phyloP scores from a whole-genome alignment of 305 asterid species.

The Fraxinus baroniana region DNA sequence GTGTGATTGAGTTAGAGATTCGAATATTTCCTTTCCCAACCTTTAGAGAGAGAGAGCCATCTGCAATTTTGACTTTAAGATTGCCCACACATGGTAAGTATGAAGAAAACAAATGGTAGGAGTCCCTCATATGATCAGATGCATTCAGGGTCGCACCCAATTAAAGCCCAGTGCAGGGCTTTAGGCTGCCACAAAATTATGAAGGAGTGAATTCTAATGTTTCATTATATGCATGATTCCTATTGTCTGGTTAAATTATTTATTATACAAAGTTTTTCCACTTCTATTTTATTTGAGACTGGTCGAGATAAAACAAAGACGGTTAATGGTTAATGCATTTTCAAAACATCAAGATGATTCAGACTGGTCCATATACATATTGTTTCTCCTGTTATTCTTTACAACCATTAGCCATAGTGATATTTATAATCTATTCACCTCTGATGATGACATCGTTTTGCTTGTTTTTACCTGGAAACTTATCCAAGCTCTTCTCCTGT shows the following conservation, averaged over 20 bases:
- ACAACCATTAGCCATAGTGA: background rate
- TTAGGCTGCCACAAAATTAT: no score
- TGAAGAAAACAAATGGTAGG: no score
- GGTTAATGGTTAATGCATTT: background rate
- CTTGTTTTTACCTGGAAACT: background rate
- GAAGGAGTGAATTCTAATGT: slow-evolving; percentile 41
- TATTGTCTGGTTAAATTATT: background rate
- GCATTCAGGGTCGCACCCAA: no score
- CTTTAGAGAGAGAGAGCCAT: no score
- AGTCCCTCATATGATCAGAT: no score
- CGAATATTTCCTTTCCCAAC: no score
- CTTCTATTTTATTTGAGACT: background rate
- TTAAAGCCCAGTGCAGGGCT: no score
- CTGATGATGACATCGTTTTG: background rate
- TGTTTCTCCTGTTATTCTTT: background rate
- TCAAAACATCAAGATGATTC: background rate
- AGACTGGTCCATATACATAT: background rate
- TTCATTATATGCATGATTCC: background rate
- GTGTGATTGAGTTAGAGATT: no score
- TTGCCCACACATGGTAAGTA: no score
- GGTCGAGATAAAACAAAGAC: background rate
- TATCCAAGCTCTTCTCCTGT: background rate
- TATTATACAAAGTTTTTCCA: background rate
- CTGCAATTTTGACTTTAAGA: no score
- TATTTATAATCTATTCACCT: background rate